A percentile compares a stretch with the other conserved stretches of the same genome.
Evolutionary conservation across 495 filamentous ascomycete genomes (phyloP).

Genomic region (Hypomontagnella monticulosa): DNA sequence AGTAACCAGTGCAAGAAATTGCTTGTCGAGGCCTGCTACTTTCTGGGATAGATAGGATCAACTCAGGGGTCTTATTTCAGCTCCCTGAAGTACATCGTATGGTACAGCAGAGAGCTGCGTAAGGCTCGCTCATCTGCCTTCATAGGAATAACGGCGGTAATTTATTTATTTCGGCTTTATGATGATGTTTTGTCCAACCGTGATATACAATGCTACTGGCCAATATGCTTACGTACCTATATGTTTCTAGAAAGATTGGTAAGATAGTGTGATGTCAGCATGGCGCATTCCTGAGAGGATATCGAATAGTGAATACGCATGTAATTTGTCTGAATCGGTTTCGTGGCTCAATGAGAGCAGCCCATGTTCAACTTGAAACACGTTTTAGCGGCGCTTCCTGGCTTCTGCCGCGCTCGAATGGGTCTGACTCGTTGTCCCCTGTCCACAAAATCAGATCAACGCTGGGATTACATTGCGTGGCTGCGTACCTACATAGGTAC

Average conservation of each 20-base stretch:
- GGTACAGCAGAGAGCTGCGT: neutral
- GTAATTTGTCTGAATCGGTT: constrained; percentile 37
- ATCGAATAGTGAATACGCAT: neutral
- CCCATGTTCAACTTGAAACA: constrained; percentile 41
- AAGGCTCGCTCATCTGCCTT: neutral
- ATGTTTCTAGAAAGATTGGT: constrained; percentile 31
- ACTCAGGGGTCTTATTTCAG: constrained; percentile 28
- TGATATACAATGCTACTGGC: neutral
- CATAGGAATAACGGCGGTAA: too few species aligned
- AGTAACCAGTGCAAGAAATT: constrained; percentile 2
- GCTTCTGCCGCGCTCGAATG: constrained; percentile 16
- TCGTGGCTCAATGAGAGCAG: constrained; percentile 38
- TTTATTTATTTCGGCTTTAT: too few species aligned
- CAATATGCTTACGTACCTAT: constrained; percentile 18
- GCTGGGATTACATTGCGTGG: constrained; percentile 36
- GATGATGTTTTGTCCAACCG: too few species aligned
- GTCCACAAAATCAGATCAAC: constrained; percentile 32
- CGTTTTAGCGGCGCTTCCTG: constrained; percentile 25
- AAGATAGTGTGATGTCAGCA: constrained; percentile 30
- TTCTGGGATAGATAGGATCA: constrained; percentile 21
- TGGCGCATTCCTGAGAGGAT: constrained; percentile 26
- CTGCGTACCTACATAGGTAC: constrained; percentile 14
- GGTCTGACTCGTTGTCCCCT: constrained; percentile 24
- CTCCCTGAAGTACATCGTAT: constrained; percentile 4
- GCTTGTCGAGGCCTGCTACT: constrained; percentile 16